Percentiles rank a stretch among this genome's conserved stretches.
These are phyloP conservation scores for Xylaria sp. DNA, from an alignment of 2,329 filamentous ascomycete species.

Conservation along the genomic window DNA sequence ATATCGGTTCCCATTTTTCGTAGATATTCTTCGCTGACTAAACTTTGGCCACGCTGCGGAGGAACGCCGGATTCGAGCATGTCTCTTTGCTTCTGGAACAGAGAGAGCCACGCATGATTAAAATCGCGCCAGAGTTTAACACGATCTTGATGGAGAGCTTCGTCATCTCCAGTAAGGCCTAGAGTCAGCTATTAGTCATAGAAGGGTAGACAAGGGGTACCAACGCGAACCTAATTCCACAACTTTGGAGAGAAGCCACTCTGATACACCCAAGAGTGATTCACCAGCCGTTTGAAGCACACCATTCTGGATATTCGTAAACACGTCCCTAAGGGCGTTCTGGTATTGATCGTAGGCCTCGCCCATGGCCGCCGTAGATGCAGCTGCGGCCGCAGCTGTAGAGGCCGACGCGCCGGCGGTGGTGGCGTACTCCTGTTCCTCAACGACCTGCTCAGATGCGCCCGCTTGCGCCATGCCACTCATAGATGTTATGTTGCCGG, in stretches of 20 bases:
- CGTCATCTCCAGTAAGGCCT: constrained; percentile 89
- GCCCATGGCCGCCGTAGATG: constrained; percentile 66
- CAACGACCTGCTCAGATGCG: constrained; percentile 61
- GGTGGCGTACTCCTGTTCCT: constrained; percentile 65
- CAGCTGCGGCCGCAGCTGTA: background rate
- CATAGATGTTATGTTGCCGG: constrained; percentile 60
- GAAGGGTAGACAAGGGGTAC: constrained; percentile 25
- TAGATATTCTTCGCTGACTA: constrained; percentile 76
- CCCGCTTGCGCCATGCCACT: constrained; percentile 58
- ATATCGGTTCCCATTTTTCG: constrained; percentile 85
- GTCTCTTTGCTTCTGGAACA: constrained; percentile 86
- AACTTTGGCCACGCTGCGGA: constrained; percentile 66
- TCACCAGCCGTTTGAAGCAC: constrained; percentile 63
- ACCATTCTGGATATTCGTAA: constrained; percentile 73
- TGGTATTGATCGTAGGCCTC: constrained; percentile 77
- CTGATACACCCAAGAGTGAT: constrained; percentile 63
- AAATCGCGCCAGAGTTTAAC: constrained; percentile 93
- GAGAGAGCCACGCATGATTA: constrained; percentile 88
- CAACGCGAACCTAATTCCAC: constrained; percentile 63
- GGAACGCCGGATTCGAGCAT: constrained; percentile 71
- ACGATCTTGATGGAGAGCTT: constrained; percentile 77
- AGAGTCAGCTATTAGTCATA: constrained; percentile 46
- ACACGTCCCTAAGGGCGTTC: constrained; percentile 71
- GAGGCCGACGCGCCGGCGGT: constrained; percentile 44
- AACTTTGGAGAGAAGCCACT: constrained; percentile 67